Percentiles rank a stretch among this genome's conserved stretches.
phyloP scores from a whole-genome alignment of 192 early-diverging fungal species.

The Funneliformis geosporum region DNA sequence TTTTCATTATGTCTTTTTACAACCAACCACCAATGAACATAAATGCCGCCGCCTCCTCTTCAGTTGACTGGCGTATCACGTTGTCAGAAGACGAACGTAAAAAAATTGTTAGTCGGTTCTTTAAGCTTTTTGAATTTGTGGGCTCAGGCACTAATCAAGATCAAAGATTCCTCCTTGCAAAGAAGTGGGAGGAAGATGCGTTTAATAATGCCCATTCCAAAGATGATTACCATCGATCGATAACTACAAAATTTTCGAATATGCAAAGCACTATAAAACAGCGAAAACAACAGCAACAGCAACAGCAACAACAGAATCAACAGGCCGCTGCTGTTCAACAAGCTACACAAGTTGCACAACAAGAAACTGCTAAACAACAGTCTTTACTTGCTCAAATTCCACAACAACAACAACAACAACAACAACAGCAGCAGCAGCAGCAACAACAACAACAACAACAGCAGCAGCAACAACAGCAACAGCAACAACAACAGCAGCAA shows the following conservation, averaged over 20 bases:
- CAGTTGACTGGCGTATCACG: background rate
- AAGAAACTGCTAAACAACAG: constrained; percentile 55
- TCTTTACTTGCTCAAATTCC: background rate
- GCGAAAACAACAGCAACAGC: background rate
- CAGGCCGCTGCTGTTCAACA: background rate
- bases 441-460: background rate
- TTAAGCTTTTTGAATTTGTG: background rate
- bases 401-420: constrained; percentile 7
- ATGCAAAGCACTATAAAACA: background rate
- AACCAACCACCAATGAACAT: background rate
- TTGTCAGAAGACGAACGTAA: background rate
- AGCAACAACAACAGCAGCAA: background rate
- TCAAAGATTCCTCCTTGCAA: background rate
- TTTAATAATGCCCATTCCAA: background rate
- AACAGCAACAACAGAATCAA: background rate
- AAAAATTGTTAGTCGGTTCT: background rate
- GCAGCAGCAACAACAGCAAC: background rate
- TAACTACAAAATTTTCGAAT: background rate
- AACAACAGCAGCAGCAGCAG: background rate
- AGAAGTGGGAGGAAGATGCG: background rate
- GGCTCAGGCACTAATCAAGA: no score
- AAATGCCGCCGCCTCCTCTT: background rate
- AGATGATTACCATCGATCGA: background rate
- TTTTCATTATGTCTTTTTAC: background rate
- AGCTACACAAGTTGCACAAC: constrained; percentile 55